Evolutionary conservation across 2,329 filamentous ascomycete genomes (phyloP).

Genomic region (Trichoderma sp.): DNA sequence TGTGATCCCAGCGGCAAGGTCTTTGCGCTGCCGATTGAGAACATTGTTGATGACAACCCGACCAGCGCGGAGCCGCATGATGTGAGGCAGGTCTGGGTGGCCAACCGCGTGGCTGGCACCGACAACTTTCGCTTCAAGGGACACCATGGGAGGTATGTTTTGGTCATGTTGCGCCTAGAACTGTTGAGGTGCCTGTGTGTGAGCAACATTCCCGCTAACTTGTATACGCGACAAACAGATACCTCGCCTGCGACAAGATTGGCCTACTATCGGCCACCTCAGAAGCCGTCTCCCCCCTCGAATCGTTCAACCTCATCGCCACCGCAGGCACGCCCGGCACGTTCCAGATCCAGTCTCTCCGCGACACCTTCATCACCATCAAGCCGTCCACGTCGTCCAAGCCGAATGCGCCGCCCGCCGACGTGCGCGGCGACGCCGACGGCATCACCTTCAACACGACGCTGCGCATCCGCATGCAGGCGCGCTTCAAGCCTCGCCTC

Average conservation of each 20-base stretch:
- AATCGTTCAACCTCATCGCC: slow-evolving; percentile 73
- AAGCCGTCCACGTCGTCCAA: slow-evolving; percentile 56
- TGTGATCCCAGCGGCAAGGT: slow-evolving; percentile 86
- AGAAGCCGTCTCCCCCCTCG: slow-evolving; percentile 80
- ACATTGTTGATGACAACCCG: slow-evolving; percentile 81
- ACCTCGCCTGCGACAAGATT: slow-evolving; percentile 81
- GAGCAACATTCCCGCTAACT: not conserved
- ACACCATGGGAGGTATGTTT: slow-evolving; percentile 74
- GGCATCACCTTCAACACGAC: slow-evolving; percentile 68
- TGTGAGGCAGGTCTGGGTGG: slow-evolving; percentile 93
- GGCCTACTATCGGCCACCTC: slow-evolving; percentile 75
- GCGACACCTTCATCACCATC: slow-evolving; percentile 69
- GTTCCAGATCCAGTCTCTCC: slow-evolving; percentile 73
- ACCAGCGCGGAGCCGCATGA: slow-evolving; percentile 92
- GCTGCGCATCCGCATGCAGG: slow-evolving; percentile 87
- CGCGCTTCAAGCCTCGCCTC: slow-evolving; percentile 83
- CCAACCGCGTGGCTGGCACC: slow-evolving; percentile 78
- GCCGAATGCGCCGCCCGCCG: slow-evolving; percentile 50
- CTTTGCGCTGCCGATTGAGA: slow-evolving; percentile 80
- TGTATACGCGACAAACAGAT: slow-evolving; percentile 53
- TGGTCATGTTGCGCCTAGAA: slow-evolving; percentile 29
- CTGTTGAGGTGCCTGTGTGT: not conserved
- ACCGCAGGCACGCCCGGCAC: slow-evolving; percentile 66
- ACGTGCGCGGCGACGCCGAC: slow-evolving; percentile 76
- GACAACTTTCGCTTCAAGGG: slow-evolving; percentile 85